Base-by-base conservation (phyloP, 1,284 basidiomycete species). In the Rugosomyces carneus region DNA sequence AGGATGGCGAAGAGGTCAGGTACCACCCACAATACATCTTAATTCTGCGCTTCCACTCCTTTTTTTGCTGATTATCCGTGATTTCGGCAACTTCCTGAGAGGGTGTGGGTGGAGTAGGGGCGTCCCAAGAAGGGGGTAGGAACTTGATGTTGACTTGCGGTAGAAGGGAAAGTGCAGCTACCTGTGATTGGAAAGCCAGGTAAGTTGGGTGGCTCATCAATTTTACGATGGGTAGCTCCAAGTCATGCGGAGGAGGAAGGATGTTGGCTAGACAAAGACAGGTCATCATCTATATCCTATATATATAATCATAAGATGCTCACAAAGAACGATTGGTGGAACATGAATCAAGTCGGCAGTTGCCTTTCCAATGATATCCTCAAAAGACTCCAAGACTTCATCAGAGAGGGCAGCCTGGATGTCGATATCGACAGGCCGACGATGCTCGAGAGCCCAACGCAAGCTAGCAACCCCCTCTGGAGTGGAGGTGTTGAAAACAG, bases 1-100 rank as follows among this genome's bases (percentile, higher is more conserved):
- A 5, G 24, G 10, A 5, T 5, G 24, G 10, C 5, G 5, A 5
- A 10, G 27, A 29, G 27, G 13, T 2, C 21, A 24, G 10, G 50
- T n/a, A 20, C 44, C 8, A 84, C 89, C 67, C 62, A 93, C 90
- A 69, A 67, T 90, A 94, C 79, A 93, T 89, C 72, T 89, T 91
- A 62, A 93, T 76, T 40, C 89, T 75, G 41, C 84, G 73, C 64
- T 86, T 89, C 82, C 78, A 87, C 63, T 89, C 89, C 61, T 72
- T 79, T 60, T 70, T 73, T 54, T 80, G 73, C 57, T 77, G 75
- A 35, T 64, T 64, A 29, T 77, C 78, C 20, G 64, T 57, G n/a
- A 61, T 56, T 31, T 67, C 64, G 47, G 58, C 50, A 21, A 64
- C 63, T 34, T 61, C 54, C 18, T 64, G 67, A 11, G 68, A 65